Evolutionary conservation across 805 yeast genomes (phyloP).

Genomic region (Yarrowia sp.): DNA sequence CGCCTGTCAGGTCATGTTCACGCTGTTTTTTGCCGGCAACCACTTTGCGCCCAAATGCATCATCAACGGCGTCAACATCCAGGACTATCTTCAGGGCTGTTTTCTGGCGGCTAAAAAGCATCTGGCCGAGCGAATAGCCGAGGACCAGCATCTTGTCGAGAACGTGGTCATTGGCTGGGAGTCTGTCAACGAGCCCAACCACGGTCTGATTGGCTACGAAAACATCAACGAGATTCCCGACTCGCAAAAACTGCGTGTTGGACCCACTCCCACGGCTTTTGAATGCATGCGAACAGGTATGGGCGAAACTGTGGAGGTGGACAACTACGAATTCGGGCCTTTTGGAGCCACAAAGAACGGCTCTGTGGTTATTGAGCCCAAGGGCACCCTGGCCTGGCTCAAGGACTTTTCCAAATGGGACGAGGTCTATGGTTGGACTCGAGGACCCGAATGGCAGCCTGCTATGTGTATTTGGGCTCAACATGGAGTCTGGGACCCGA

Average conservation of each 20-base stretch:
- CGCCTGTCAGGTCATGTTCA: conserved; percentile 80
- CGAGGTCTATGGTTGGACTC: conserved; percentile 58
- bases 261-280: conserved; percentile 75
- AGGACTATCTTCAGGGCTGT: conserved; percentile 67
- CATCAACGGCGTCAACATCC: conserved; percentile 70
- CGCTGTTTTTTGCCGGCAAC: conserved; percentile 77
- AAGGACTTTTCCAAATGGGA: conserved; percentile 41
- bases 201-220: conserved; percentile 64
- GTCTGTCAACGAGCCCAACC: conserved; percentile 78
- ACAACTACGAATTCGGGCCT: conserved; percentile 60
- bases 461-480: conserved; percentile 78
- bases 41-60: conserved; percentile 69
- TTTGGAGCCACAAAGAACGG: conserved; percentile 68
- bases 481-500: conserved; percentile 58
- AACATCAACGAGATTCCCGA: conserved; percentile 55
- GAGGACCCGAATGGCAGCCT: conserved; percentile 60
- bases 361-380: conserved; percentile 55
- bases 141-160: conserved; percentile 41
- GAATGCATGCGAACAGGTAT: conserved; percentile 69
- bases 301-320: conserved; percentile 68
- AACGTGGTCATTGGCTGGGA: conserved; percentile 73
- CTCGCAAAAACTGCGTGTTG: conserved; percentile 61
- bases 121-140: conserved; percentile 44
- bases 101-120: conserved; percentile 53
- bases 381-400: conserved; percentile 68